Percentiles rank a stretch among this genome's conserved stretches.
Conservation (phyloP, 2,329 filamentous ascomycete species). For the Conoideocrella luteorostrata region DNA sequence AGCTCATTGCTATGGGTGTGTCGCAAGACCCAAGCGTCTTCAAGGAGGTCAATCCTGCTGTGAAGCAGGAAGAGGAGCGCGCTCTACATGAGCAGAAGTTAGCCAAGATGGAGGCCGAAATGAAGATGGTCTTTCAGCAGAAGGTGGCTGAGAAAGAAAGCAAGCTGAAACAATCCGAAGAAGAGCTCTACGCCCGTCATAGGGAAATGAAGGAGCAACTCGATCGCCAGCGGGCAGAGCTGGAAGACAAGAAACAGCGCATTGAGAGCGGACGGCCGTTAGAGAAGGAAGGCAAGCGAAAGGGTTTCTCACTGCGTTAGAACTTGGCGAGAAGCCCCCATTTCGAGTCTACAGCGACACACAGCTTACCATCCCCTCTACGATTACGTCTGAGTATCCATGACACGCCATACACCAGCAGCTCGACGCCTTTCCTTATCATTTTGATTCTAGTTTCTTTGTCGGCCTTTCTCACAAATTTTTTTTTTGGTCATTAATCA, state of each 20-base stretch:
- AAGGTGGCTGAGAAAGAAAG: conserved; percentile 99
- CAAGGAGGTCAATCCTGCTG: conserved; percentile 99
- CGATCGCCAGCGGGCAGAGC: conserved; percentile 85
- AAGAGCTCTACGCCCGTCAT: conserved; percentile 95
- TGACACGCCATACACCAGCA: conserved; percentile 54
- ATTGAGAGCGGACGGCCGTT: conserved; percentile 92
- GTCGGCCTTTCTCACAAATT: conserved; percentile 26
- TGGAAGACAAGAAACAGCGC: conserved; percentile 97
- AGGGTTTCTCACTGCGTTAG: conserved; percentile 99
- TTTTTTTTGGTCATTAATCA: conserved; percentile 33
- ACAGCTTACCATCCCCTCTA: conserved; percentile 22
- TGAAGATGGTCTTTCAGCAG: conserved; percentile 99
- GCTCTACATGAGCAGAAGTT: conserved; percentile 98
- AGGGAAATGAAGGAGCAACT: conserved; percentile 99
- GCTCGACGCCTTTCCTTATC: conserved; percentile 48
- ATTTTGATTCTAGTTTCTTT: conserved; percentile 36
- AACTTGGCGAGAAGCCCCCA: conserved; percentile 20
- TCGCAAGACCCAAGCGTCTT: conserved; percentile 98
- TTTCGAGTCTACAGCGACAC: conserved; percentile 6
- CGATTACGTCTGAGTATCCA: conserved; percentile 51
- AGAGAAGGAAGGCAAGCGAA: conserved; percentile 97
- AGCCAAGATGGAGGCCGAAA: conserved; percentile 99
- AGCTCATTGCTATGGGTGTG: conserved; percentile 97
- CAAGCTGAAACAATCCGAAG: conserved; percentile 98
- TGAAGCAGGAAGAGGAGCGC: conserved; percentile 99